Percentiles rank a stretch among this genome's conserved stretches.
Evolutionary conservation across 2,329 filamentous ascomycete species (phyloP).

Genomic region (Myriosclerotinia scirpicola): DNA sequence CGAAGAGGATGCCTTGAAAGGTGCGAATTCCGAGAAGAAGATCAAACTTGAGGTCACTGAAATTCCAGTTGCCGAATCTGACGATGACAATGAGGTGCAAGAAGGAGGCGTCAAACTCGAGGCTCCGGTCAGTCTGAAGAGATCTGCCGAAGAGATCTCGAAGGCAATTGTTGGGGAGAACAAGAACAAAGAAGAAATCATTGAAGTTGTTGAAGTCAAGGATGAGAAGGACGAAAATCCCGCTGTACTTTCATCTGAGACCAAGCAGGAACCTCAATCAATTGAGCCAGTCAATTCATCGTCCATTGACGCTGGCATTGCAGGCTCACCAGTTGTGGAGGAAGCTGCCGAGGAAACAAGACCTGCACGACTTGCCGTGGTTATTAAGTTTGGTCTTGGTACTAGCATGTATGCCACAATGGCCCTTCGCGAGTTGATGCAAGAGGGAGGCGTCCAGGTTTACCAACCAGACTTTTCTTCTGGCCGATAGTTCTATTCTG

Average conservation of each 20-base stretch:
- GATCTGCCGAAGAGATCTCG: slow-evolving; percentile 26
- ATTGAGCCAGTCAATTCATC: not conserved
- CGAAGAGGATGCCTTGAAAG: not conserved
- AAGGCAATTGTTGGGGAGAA: slow-evolving; percentile 14
- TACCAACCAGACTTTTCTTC: slow-evolving; percentile 62
- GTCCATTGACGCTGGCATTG: slow-evolving; percentile 4
- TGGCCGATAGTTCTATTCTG: slow-evolving; percentile 26
- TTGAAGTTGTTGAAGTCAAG: not conserved
- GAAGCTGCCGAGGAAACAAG: not conserved
- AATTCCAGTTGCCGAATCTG: slow-evolving; percentile 13
- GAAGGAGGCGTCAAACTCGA: slow-evolving; percentile 21
- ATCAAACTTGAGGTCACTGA: slow-evolving; percentile 1
- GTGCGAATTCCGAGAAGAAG: not conserved
- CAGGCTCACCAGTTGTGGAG: not conserved
- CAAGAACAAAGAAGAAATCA: slow-evolving; percentile 7
- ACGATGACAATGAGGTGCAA: slow-evolving; percentile 15
- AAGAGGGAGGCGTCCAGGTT: slow-evolving; percentile 59
- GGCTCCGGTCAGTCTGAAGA: slow-evolving; percentile 18
- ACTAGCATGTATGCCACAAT: slow-evolving; percentile 85
- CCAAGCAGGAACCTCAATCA: not conserved
- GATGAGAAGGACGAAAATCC: not conserved
- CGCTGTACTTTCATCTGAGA: not conserved
- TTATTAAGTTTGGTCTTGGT: slow-evolving; percentile 73
- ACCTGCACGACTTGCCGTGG: slow-evolving; percentile 59
- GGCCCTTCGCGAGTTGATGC: slow-evolving; percentile 76